A percentile compares a stretch with the other conserved stretches of the same genome.
These are phyloP conservation scores for Ganoderma boninense DNA, from an alignment of 1,284 basidiomycete genomes.

Conservation along the genomic window DNA sequence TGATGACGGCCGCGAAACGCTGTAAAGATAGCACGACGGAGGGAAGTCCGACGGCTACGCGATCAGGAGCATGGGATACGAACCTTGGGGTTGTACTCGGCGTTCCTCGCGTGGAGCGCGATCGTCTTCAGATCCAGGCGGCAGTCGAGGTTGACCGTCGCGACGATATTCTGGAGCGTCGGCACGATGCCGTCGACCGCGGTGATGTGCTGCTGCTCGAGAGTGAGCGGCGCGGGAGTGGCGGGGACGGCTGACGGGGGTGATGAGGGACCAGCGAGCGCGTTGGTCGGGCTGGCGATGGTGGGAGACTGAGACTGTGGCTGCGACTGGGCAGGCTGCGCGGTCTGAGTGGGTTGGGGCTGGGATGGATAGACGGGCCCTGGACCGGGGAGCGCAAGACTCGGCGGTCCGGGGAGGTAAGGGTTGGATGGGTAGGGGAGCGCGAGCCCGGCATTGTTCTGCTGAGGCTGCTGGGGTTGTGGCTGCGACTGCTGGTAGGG, in stretches of 20 bases:
- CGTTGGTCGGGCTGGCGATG: conserved; percentile 36
- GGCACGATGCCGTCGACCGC: conserved; percentile 95
- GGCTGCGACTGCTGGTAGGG: conserved; percentile 42
- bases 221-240: conserved; percentile 76
- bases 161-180: conserved; percentile 98
- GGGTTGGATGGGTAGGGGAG: conserved; percentile 57
- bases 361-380: conserved; percentile 40
- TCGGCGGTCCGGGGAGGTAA: conserved; percentile 47
- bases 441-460: conserved; percentile 48
- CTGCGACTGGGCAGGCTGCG: conserved; percentile 22
- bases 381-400: conserved; percentile 53
- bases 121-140: conserved; percentile 98
- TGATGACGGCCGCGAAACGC: conserved; percentile 99
- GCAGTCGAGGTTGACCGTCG: conserved; percentile 98
- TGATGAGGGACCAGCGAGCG: conserved; percentile 57
- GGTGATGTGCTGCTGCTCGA: conserved; percentile 91
- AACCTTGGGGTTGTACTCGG: conserved; percentile 99
- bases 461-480: conserved; percentile 37
- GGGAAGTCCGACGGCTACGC: conserved; percentile 70
- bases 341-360: conserved; percentile 40
- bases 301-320: conserved; percentile 42
- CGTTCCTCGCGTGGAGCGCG: conserved; percentile 96
- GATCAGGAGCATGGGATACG: conserved; percentile 57
- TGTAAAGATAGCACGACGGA: conserved; percentile 58
- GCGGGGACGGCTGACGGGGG: conserved; percentile 58